Evolutionary conservation across 176 grass and related monocot species (phyloP), one percentile per base, ranked within the genome.

Genomic region (Eragrostis nindensis): DNA sequence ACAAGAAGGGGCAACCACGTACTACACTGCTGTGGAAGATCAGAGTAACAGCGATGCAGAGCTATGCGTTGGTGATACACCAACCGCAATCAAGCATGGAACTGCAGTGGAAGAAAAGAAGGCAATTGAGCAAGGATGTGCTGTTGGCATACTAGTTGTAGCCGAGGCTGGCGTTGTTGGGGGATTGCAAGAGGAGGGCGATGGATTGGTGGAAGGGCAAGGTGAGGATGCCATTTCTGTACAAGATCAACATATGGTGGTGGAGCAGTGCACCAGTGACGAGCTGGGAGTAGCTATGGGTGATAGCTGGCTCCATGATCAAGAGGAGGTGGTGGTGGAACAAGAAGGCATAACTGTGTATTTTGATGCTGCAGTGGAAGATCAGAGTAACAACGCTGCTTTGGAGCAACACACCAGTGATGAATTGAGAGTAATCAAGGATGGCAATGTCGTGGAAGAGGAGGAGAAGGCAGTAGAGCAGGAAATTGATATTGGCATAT

Each of bases 11-110:
- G 24, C 44, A 62, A 70, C 44, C 4, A 62, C 32, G 13, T 62
- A 29, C 25, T 62, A 62, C 41, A 70, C 30, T 32, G 27, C 13
- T 48, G 77, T 76, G 24, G 45, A 76, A 60, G 85, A 76, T 69
- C 60, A 82, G 53, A 73, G 45, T 62, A 62, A 29, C 57, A 66
- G 56, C 16, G 25, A 47, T 32, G 17, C 17, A 27, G 59, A n/a
- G 11, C 47, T 42, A 55, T 80, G 19, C n/a, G 19, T n/a, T 24
- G 6, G 63, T 43, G 77, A 25, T 9, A 30, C n/a, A 68, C 48
- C 63, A 68, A 42, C 6, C 0, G 47, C 36, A 68, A 25, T 17
- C 5, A 53, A 80, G 64, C 47, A 7, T 27, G 63, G 19, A 1
- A 49, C 24, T 24, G 30, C 13, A 53, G 61, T 79, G 19, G 60